A percentile compares a stretch with the other conserved stretches of the same genome.
These are phyloP conservation scores for Fraxinus sp. DNA, from an alignment of 305 asterid genomes.

Conservation along the genomic window DNA sequence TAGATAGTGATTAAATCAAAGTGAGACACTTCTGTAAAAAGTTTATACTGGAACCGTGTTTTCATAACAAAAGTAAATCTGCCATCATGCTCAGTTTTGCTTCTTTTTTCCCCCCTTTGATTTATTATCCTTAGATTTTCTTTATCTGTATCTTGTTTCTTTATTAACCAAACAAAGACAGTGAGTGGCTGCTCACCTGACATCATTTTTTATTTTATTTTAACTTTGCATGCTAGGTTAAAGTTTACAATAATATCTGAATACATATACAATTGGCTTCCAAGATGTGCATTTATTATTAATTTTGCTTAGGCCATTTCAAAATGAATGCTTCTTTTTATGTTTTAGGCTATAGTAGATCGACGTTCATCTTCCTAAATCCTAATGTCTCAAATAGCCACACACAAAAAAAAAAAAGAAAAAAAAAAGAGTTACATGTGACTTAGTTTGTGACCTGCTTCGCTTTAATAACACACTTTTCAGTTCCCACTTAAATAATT, in stretches of 20 bases:
- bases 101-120: not conserved
- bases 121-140: not conserved
- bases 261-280: not conserved
- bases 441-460: not conserved
- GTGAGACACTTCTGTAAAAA: not conserved
- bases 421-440: not conserved
- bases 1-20: not conserved
- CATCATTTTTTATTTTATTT: not conserved
- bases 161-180: not conserved
- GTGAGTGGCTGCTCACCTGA: not conserved
- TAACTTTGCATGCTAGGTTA: not conserved
- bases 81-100: not conserved
- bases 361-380: not conserved
- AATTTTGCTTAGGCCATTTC: not conserved
- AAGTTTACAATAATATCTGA: not conserved
- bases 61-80: not conserved
- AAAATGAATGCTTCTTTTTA: not conserved
- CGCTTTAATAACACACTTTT: not conserved
- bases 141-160: not conserved
- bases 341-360: not conserved
- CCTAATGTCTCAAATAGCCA: not conserved
- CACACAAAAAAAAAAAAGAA: not conserved
- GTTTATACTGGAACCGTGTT: not conserved
- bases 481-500: not conserved
- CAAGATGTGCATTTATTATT: not conserved